Evolutionary conservation across 192 early-diverging fungal genomes (phyloP).

Genomic region (Thoreauomyces humboldtii): DNA sequence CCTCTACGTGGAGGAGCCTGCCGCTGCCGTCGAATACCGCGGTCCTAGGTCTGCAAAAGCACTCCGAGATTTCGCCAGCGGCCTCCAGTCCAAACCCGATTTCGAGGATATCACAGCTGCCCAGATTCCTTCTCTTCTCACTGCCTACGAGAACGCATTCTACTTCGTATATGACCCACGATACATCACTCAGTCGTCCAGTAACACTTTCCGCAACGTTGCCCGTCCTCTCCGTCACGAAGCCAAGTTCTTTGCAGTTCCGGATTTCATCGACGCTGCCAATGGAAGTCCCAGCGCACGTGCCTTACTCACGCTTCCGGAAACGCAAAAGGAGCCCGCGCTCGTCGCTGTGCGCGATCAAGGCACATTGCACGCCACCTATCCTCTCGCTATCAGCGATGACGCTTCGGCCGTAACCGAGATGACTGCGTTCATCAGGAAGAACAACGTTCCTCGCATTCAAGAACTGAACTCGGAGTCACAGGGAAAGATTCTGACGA

Average conservation of each 20-base stretch:
- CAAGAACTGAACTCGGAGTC: constrained; percentile 60
- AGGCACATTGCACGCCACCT: constrained; percentile 28
- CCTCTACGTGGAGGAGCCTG: constrained; percentile 46
- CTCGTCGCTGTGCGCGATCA: not conserved
- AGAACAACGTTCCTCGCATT: constrained; percentile 51
- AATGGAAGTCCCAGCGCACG: too few relatives aligned
- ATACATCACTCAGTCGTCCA: not conserved
- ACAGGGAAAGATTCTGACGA: constrained; percentile 63
- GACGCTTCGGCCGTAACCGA: constrained; percentile 29
- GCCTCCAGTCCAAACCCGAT: constrained; percentile 35
- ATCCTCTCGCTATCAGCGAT: constrained; percentile 58
- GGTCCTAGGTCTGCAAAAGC: constrained; percentile 47
- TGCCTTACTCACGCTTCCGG: too few relatives aligned
- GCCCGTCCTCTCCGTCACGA: constrained; percentile 3
- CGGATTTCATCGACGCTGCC: too few relatives aligned
- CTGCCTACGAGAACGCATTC: constrained; percentile 18
- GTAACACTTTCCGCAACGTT: constrained; percentile 1
- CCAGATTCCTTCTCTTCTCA: constrained; percentile 21
- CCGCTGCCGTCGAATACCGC: constrained; percentile 35
- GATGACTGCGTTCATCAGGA: not conserved
- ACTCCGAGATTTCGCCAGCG: constrained; percentile 51
- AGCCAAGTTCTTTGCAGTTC: constrained; percentile 19
- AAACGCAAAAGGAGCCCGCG: constrained; percentile 9
- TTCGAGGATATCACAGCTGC: constrained; percentile 23
- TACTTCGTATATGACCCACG: constrained; percentile 37